Base-by-base conservation (phyloP, 2,329 filamentous ascomycete genomes). In the Exophiala sp. region DNA sequence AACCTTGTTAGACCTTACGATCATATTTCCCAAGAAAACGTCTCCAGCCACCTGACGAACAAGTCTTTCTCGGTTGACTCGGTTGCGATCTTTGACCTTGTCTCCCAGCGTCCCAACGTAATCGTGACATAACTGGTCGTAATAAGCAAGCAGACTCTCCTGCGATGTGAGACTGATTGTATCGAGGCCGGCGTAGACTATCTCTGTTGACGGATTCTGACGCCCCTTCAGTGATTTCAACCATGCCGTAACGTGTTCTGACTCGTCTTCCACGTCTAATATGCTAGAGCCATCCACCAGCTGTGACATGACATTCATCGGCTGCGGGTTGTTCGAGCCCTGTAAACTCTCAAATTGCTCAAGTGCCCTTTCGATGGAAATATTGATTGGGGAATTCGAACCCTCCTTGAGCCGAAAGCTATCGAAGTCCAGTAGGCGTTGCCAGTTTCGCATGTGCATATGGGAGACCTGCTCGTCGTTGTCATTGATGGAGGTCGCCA, bases 51-150 rank as follows among this genome's bases (percentile, higher is more conserved):
- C 38, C 16, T 56, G 55, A 11, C 60, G 58, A 11, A 59, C 50
- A 14, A 60, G 40, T 20, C 50, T 57, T 47, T 62, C 60, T 8
- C 58, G 51, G 39, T 56, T 54, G 41, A 61, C 54, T n/a, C 60
- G 53, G 46, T 53, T 47, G 18, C 56, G 58, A 52, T 59, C 54
- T 11, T 51, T 57, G 9, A 58, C 29, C 10, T 52, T 34, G 3
- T 40, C 12, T 1, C 57, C 52, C 8, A 62, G 55, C 20, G 52
- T 35, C 12, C 46, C 38, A 29, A 60, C 45, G 29, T 55, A 59
- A 11, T 35, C 7, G 9, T 9, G 29, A 10, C 55, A 33, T 6
- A 52, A 32, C 2, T 47, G 6, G 4, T 63, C 45, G 16, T 60
- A 60, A 18, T 52, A 5, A 9, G 33, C 16, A 16, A 55, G 43